These are phyloP conservation scores for Chalciporus sp. DNA, from an alignment of 1,284 basidiomycete species.

Conservation along the genomic window DNA sequence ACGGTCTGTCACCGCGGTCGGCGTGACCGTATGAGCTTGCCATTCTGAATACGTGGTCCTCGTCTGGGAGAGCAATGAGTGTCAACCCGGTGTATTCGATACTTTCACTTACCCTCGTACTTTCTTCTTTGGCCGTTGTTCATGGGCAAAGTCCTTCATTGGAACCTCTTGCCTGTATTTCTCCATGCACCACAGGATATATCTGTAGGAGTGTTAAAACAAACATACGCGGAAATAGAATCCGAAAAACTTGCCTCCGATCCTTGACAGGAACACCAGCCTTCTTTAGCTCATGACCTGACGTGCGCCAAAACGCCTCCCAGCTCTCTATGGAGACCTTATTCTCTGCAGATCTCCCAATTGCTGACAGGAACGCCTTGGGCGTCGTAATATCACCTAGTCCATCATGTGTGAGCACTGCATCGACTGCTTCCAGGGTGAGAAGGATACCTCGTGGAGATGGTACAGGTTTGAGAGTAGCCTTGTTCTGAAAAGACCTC, in stretches of 20 bases:
- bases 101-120: slow-evolving; percentile 64
- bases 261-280: slow-evolving; percentile 67
- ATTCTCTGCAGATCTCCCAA: slow-evolving; percentile 66
- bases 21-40: slow-evolving; percentile 71
- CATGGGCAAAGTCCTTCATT: slow-evolving; percentile 63
- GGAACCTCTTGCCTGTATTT: slow-evolving; percentile 66
- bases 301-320: slow-evolving; percentile 68
- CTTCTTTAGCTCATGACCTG: slow-evolving; percentile 60
- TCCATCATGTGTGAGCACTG: slow-evolving; percentile 12
- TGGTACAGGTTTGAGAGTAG: slow-evolving; percentile 36
- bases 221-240: neutral
- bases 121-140: slow-evolving; percentile 68
- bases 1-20: slow-evolving; percentile 36
- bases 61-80: slow-evolving; percentile 38
- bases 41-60: slow-evolving; percentile 73
- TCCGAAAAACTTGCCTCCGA: slow-evolving; percentile 48
- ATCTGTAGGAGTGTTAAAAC: slow-evolving; percentile 44
- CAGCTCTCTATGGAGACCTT: slow-evolving; percentile 64
- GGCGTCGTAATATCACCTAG: slow-evolving; percentile 51
- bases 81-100: neutral
- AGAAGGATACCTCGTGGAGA: slow-evolving; percentile 21
- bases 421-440: neutral
- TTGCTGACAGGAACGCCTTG: slow-evolving; percentile 67
- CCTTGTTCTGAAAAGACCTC: slow-evolving; percentile 45
- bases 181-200: slow-evolving; percentile 82